Percentiles rank a stretch among this genome's conserved stretches.
These are phyloP conservation scores for Metrosideros polymorpha DNA, from an alignment of 441 rosid species.

Conservation along the genomic window DNA sequence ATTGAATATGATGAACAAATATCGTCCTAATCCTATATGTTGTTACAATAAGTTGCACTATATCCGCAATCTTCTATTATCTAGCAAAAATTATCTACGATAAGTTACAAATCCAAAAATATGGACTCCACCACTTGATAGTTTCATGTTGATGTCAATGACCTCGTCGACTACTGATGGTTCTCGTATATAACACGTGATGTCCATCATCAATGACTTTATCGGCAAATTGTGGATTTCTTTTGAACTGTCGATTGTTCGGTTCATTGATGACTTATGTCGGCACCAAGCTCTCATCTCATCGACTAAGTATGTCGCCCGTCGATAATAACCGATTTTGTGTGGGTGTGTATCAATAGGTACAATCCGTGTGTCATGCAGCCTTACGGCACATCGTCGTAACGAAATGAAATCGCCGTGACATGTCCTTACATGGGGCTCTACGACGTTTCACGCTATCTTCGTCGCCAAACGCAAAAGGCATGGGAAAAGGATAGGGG, in stretches of 20 bases:
- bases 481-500: not conserved
- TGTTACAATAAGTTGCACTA: not conserved
- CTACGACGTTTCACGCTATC: not conserved
- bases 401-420: not conserved
- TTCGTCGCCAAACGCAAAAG: not conserved
- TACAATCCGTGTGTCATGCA: not conserved
- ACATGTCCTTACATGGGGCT: not conserved
- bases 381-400: not conserved
- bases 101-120: not conserved
- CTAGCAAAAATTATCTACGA: not conserved
- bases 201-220: not conserved
- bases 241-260: no score
- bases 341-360: no score
- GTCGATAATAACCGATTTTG: not conserved
- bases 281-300: not conserved
- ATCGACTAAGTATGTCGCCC: not conserved
- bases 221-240: not conserved
- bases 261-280: no score
- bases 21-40: not conserved
- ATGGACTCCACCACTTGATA: not conserved
- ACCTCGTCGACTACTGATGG: rapidly evolving
- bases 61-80: not conserved
- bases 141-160: not conserved
- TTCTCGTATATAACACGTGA: not conserved
- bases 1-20: no score